These are phyloP conservation scores for Delphinella strobiligena DNA, from an alignment of 2,329 filamentous ascomycete species.

Conservation along the genomic window DNA sequence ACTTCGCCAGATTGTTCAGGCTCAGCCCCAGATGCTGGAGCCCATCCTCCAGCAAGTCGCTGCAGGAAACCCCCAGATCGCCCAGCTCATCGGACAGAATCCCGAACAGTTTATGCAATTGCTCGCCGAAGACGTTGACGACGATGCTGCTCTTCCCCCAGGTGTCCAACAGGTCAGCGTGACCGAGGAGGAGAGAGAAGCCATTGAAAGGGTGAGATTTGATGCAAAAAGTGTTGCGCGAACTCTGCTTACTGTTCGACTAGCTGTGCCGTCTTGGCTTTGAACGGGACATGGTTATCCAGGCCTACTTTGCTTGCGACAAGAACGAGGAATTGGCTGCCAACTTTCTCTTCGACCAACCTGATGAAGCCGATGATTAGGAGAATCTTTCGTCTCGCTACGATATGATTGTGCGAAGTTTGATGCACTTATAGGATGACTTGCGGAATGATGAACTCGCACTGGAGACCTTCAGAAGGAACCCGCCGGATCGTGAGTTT, in stretches of 20 bases:
- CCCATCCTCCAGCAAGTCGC: constrained; percentile 94
- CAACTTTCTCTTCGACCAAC: constrained; percentile 96
- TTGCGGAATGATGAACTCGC: neutral
- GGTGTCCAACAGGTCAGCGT: constrained; percentile 83
- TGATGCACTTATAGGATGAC: neutral
- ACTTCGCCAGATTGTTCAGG: constrained; percentile 89
- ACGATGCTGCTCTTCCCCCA: constrained; percentile 73
- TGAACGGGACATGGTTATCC: constrained; percentile 82
- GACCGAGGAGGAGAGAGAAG: constrained; percentile 91
- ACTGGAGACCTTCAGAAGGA: no score
- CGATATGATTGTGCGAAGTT: neutral
- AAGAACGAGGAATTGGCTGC: constrained; percentile 98
- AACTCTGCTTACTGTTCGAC: no score
- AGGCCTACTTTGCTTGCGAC: constrained; percentile 98
- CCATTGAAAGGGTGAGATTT: constrained; percentile 88
- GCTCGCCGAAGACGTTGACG: constrained; percentile 71
- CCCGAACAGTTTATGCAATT: constrained; percentile 88
- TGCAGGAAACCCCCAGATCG: constrained; percentile 86
- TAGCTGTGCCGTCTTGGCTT: constrained; percentile 90
- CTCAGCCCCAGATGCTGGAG: constrained; percentile 96
- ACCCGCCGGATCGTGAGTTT: no score
- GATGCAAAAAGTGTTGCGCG: no score
- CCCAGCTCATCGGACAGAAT: constrained; percentile 81
- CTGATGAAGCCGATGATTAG: constrained; percentile 51
- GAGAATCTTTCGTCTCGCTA: neutral